phyloP scores from a whole-genome alignment of 1,284 basidiomycete genomes.

The Pseudozyma sp. region DNA sequence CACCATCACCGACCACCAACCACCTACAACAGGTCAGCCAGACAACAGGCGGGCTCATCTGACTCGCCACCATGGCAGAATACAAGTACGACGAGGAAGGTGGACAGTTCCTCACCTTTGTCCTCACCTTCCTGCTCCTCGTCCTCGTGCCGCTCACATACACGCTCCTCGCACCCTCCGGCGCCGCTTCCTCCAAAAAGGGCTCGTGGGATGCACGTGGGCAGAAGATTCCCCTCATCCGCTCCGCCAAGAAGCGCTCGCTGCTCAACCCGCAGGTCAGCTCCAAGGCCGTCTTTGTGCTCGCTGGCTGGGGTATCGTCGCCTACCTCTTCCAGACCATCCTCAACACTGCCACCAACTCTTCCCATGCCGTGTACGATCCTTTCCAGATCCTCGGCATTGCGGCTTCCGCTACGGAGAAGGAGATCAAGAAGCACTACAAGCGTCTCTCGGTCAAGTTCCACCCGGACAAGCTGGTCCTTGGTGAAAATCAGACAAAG shows the following conservation, averaged over 20 bases:
- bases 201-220: slow-evolving; percentile 63
- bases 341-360: slow-evolving; percentile 73
- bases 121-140: slow-evolving; percentile 65
- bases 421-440: slow-evolving; percentile 96
- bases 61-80: slow-evolving; percentile 54
- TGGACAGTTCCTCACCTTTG: slow-evolving; percentile 67
- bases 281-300: slow-evolving; percentile 68
- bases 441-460: slow-evolving; percentile 78
- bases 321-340: slow-evolving; percentile 77
- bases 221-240: slow-evolving; percentile 58
- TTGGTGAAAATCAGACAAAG: slow-evolving; percentile 82
- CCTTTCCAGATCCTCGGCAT: slow-evolving; percentile 95
- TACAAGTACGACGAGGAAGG: slow-evolving; percentile 69
- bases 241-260: slow-evolving; percentile 34
- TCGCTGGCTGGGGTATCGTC: slow-evolving; percentile 81
- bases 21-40: neutral
- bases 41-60: neutral
- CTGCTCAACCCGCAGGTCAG: slow-evolving; percentile 59
- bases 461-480: slow-evolving; percentile 95
- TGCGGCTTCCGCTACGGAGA: slow-evolving; percentile 81
- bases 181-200: slow-evolving; percentile 25
- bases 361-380: slow-evolving; percentile 75
- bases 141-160: slow-evolving; percentile 66
- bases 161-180: slow-evolving; percentile 45
- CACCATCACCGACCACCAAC: slow-evolving; percentile 4